Conservation (phyloP, 768 basidiomycete genomes). For the Trametopsis cervina region DNA sequence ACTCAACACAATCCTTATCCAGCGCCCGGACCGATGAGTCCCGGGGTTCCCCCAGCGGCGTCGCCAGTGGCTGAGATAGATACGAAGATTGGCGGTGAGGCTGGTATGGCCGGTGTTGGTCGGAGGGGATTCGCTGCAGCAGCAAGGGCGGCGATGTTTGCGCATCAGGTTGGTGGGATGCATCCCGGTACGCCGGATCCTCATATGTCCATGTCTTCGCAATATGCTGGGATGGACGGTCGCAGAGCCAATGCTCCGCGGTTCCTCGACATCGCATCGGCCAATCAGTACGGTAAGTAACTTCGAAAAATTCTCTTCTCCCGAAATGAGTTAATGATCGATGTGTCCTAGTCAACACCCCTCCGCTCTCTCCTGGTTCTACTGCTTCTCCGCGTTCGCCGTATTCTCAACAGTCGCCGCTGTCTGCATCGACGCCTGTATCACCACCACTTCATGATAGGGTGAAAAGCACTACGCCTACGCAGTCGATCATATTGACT, state of each 20-base stretch:
- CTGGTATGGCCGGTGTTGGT: slow-evolving; percentile 90
- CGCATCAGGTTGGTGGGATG: slow-evolving; percentile 14
- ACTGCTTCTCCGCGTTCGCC: slow-evolving; percentile 21
- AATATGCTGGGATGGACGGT: slow-evolving; percentile 24
- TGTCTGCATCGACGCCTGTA: slow-evolving; percentile 7
- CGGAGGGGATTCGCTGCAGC: slow-evolving; percentile 76
- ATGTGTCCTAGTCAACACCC: slow-evolving; percentile 17
- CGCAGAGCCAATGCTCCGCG: slow-evolving; percentile 26
- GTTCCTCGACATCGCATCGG: slow-evolving; percentile 24
- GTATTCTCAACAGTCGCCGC: slow-evolving; percentile 21
- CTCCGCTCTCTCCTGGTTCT: slow-evolving; percentile 23
- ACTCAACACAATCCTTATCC: background rate
- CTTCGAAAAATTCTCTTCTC: background rate
- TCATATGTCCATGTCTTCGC: slow-evolving; percentile 4
- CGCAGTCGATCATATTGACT: slow-evolving; percentile 10
- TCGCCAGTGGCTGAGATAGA: slow-evolving; percentile 36
- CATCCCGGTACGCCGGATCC: slow-evolving; percentile 4
- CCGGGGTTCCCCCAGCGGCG: background rate
- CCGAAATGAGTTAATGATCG: background rate
- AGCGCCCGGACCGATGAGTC: background rate
- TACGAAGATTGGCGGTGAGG: slow-evolving; percentile 69
- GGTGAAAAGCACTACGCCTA: slow-evolving; percentile 15
- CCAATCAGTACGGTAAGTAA: slow-evolving; percentile 19
- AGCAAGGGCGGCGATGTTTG: slow-evolving; percentile 53
- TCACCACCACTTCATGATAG: slow-evolving; percentile 14